Evolutionary conservation across 192 early-diverging fungal genomes (phyloP), one percentile per base, ranked within the genome.

Genomic region (Entomortierella beljakovae): DNA sequence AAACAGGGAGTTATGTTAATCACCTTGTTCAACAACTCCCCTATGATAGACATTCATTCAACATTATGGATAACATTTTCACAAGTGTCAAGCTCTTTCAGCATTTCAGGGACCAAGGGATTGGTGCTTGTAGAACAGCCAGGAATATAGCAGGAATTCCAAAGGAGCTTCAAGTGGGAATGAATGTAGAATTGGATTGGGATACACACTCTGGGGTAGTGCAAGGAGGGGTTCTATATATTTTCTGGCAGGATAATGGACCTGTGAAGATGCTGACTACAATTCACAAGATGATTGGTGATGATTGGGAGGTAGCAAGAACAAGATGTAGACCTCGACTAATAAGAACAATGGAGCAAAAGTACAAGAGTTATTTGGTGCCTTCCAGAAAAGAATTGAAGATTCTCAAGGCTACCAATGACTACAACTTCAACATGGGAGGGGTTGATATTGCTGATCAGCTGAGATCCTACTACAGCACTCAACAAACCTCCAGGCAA

Each of bases 391-490:
- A 77, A n/a, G 22, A 34, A 22, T 49, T 72, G 22, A 42, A 10
- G 50, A 73, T 73, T 33, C 64, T 31, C 63, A 68, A 63, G 25
- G 48, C 62, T 6, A 50, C 74, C 31, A 43, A 70, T 31, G 59
- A 81, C 16, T 73, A 68, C 33, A 74, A 81, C 10, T 7, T 50
- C 29, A 2, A 81, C 46, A 81, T 81, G 53, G 59, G 42, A 2
- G 64, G 70, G 6, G 79, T 81, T 11, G 79, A 68, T 10, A 72
- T 81, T 48, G 79, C 79, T 15, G 61, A 72, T 48, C 70, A 72
- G 55, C 22, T 61, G 7, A 5, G 58, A 32, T 64, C 34, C 9
- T 73, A 72, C 43, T 66, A 81, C 46, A 59, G 16, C 18, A 67
- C 52, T 3, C 69, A 80, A 35, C 58, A 65, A 61, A 71, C 20